Conservation (phyloP, 495 filamentous ascomycete genomes). For the Penicillium manginii region DNA sequence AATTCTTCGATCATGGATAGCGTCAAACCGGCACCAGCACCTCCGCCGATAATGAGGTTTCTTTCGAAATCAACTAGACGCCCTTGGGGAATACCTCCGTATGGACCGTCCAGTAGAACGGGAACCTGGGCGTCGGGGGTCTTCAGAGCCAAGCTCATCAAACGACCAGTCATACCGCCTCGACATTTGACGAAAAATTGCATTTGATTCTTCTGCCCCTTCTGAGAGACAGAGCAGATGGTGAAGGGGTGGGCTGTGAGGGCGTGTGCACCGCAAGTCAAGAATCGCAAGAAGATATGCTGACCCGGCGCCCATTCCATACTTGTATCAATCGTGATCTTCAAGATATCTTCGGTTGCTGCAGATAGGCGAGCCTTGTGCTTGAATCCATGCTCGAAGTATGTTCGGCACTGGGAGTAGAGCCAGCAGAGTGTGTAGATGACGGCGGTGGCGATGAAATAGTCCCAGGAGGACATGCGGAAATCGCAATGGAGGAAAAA, state of each 20-base stretch:
- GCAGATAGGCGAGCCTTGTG: constrained; percentile 45
- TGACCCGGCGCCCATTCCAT: constrained; percentile 45
- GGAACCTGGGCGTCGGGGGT: constrained; percentile 28
- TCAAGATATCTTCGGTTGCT: constrained; percentile 39
- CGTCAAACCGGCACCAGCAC: constrained; percentile 49
- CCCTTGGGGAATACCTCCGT: constrained; percentile 39
- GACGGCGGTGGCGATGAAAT: constrained; percentile 55
- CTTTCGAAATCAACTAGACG: constrained; percentile 30
- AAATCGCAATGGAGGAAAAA: constrained; percentile 65
- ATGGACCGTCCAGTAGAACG: constrained; percentile 48
- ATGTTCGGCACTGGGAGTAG: constrained; percentile 46
- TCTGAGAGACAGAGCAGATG: constrained; percentile 42
- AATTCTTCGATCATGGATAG: constrained; percentile 47
- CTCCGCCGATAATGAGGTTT: constrained; percentile 48
- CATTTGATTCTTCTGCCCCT: constrained; percentile 19
- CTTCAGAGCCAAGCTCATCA: constrained; percentile 31
- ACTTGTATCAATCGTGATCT: constrained; percentile 44
- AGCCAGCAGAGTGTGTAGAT: constrained; percentile 49
- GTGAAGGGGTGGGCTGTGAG: constrained; percentile 50
- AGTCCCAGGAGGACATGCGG: constrained; percentile 56
- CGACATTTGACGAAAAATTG: constrained; percentile 33
- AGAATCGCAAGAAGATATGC: constrained; percentile 50
- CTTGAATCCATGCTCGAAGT: constrained; percentile 42
- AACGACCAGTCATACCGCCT: constrained; percentile 39
- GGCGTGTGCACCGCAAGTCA: constrained; percentile 32